Conservation (phyloP, 2,329 filamentous ascomycete species). For the Monosporascus sp. region DNA sequence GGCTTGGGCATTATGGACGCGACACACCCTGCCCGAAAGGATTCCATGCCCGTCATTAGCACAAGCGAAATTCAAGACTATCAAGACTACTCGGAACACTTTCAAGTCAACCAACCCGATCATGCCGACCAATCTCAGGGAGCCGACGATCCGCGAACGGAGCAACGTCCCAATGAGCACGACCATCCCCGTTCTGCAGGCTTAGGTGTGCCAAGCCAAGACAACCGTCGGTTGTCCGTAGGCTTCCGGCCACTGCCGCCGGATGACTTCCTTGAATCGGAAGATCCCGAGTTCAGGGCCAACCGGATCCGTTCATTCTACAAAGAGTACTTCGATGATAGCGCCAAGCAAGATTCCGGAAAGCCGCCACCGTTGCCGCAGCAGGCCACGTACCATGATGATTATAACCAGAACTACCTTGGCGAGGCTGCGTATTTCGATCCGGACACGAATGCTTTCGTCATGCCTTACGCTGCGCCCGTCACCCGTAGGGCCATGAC, state of each 20-base stretch:
- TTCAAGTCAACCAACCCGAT: conserved; percentile 23
- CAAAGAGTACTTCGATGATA: conserved; percentile 98
- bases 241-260: conserved; percentile 82
- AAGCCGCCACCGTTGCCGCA: conserved; percentile 18
- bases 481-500: conserved; percentile 91
- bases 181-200: conserved; percentile 25
- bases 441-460: conserved; percentile 63
- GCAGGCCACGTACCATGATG: conserved; percentile 59
- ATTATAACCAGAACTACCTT: conserved; percentile 66
- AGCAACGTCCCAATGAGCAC: conserved; percentile 15
- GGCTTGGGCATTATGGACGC: conserved; percentile 18
- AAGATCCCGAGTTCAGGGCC: conserved; percentile 89
- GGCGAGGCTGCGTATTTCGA: conserved; percentile 65
- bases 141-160: conserved; percentile 11
- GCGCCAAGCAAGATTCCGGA: conserved; percentile 36
- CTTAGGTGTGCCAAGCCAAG: conserved; percentile 50
- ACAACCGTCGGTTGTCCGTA: conserved; percentile 58
- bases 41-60: conserved; percentile 27
- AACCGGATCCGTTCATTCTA: conserved; percentile 98
- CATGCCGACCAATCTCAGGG: conserved; percentile 25
- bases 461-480: conserved; percentile 79
- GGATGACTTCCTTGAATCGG: conserved; percentile 69
- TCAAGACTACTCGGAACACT: conserved; percentile 17
- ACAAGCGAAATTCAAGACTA: conserved; percentile 16
- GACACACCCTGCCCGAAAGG: conserved; percentile 28